Conservation (phyloP, 2,329 filamentous ascomycete genomes). For the Dactylellina sp. region DNA sequence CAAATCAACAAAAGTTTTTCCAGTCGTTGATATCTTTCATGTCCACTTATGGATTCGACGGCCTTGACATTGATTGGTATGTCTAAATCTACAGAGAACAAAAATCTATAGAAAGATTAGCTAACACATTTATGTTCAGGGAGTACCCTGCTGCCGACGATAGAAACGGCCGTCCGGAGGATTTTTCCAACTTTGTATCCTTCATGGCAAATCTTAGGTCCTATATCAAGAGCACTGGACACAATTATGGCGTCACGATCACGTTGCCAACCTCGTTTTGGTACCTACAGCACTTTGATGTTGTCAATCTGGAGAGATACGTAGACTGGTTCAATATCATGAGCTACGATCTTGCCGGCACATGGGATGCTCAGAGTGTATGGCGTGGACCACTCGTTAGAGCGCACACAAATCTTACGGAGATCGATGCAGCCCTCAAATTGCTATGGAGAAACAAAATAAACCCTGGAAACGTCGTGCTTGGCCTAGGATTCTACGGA, state of each 20-base stretch:
- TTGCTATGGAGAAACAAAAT: slow-evolving; percentile 61
- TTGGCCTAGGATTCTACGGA: slow-evolving; percentile 59
- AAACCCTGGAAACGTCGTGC: slow-evolving; percentile 36
- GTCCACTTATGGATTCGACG: slow-evolving; percentile 60
- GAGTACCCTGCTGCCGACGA: slow-evolving; percentile 52
- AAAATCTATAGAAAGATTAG: background rate
- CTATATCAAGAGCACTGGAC: slow-evolving; percentile 2
- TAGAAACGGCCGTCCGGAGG: slow-evolving; percentile 23
- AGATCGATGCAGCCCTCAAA: slow-evolving; percentile 61
- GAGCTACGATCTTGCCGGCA: slow-evolving; percentile 58
- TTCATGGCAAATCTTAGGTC: slow-evolving; percentile 25
- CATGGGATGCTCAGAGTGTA: slow-evolving; percentile 34
- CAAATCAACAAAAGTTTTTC: slow-evolving; percentile 50
- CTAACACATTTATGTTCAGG: slow-evolving; percentile 14
- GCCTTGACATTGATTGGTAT: slow-evolving; percentile 64
- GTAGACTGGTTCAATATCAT: slow-evolving; percentile 63
- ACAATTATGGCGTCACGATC: slow-evolving; percentile 50
- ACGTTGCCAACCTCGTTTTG: slow-evolving; percentile 61
- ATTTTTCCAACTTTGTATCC: slow-evolving; percentile 38
- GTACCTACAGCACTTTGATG: slow-evolving; percentile 62
- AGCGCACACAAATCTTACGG: slow-evolving; percentile 62
- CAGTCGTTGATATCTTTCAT: slow-evolving; percentile 58
- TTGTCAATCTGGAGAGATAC: slow-evolving; percentile 58
- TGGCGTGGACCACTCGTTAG: slow-evolving; percentile 42
- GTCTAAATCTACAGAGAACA: slow-evolving; percentile 20